phyloP scores from a whole-genome alignment of 345 rosid genomes.

The Turnera subulata region DNA sequence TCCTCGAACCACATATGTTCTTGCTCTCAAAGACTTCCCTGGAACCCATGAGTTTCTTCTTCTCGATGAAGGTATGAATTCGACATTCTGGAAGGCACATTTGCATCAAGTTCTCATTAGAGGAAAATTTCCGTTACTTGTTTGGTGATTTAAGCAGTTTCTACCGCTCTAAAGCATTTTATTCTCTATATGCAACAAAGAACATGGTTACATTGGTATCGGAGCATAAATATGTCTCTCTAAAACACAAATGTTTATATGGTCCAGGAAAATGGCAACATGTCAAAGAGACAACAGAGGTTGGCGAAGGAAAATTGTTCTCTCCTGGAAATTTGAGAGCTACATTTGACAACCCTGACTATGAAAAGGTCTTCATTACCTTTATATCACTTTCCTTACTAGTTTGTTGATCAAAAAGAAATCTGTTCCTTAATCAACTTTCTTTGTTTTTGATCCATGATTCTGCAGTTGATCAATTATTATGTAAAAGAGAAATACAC shows the following conservation, averaged over 20 bases:
- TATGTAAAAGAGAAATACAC: slow-evolving; percentile 92
- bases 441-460: slow-evolving; percentile 5
- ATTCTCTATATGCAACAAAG: no score
- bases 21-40: slow-evolving; percentile 75
- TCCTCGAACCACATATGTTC: slow-evolving; percentile 86
- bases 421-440: slow-evolving; percentile 1
- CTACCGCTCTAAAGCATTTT: not conserved
- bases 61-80: slow-evolving; percentile 82
- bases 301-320: slow-evolving; percentile 85
- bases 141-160: slow-evolving; percentile 2
- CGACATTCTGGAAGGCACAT: not conserved
- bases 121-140: not conserved
- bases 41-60: slow-evolving; percentile 99
- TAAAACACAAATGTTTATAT: no score
- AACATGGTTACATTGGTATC: no score
- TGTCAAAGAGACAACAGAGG: slow-evolving; percentile 85
- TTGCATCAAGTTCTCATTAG: no score
- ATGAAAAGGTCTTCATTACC: slow-evolving; percentile 47
- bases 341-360: slow-evolving; percentile 80
- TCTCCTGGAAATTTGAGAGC: slow-evolving; percentile 99
- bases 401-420: no score
- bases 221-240: no score
- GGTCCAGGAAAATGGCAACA: slow-evolving; percentile 88
- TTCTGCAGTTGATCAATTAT: slow-evolving; percentile 63
- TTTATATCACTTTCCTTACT: not conserved